Evolutionary conservation across 768 basidiomycete species (phyloP), one percentile per base, ranked within the genome.

Genomic region (Lactarius akahatsu): DNA sequence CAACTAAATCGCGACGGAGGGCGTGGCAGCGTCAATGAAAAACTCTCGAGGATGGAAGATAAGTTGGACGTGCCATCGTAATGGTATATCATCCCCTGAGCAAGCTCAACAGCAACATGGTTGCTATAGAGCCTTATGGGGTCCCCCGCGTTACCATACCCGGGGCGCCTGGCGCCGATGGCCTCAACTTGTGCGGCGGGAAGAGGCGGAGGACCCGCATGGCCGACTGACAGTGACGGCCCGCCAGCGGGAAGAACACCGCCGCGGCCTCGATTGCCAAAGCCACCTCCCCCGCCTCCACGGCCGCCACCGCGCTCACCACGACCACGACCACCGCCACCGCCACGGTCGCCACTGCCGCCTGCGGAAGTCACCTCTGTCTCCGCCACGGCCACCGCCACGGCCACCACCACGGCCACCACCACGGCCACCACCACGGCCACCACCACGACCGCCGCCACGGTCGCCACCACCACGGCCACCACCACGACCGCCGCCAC

Each of bases 111-210:
- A 54, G 73, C 74, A 69, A 90, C 92, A 57, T 87, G 87, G 74
- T 92, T 93, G 30, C 82, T 79, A 0, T 55, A 62, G 6, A 85
- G 77, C 23, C 63, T 68, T 34, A 81, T 77, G 0, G 74, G 68
- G 23, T 73, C 77, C 2, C 90, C 91, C 11, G 80, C 78, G 0
- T 78, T 80, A 26, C 89, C 91, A 71, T 82, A 90, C 26, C 80
- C 82, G 26, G 87, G 81, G 45, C 91, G 80, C 71, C 81, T 86
- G 32, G 90, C 91, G 16, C 90, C 91, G 52, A 90, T 78, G 26
- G 87, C 80, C 57, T 78, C 65, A 61, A 84, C 75, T 68, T 83
- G 83, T 15, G 67, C 71, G 20, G 70, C 72, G 4, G 65, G 34
- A 71, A 80, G 26, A 4, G 56, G 62, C n/a, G 58, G 26, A 6